Conservation (phyloP, 2,329 filamentous ascomycete genomes). For the Talaromyces funiculosus region DNA sequence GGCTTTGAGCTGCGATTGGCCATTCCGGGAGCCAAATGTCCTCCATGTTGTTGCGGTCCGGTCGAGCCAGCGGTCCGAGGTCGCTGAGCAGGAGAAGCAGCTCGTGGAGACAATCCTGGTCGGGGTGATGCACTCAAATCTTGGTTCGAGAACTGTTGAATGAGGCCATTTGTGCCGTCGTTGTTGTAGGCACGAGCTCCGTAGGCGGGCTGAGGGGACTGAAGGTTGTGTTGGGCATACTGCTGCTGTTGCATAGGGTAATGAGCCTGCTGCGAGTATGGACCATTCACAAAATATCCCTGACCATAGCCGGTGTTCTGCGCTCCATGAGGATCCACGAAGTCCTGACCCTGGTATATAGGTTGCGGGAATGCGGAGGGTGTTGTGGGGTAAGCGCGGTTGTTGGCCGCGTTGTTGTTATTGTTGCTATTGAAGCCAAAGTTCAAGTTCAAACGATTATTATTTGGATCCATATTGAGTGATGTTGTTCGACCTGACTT, state of each 20-base stretch:
- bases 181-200: constrained; percentile 52
- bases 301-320: constrained; percentile 38
- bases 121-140: constrained; percentile 73
- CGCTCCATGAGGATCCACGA: constrained; percentile 45
- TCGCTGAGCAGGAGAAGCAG: constrained; percentile 66
- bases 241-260: constrained; percentile 41
- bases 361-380: constrained; percentile 96
- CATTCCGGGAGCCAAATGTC: constrained; percentile 62
- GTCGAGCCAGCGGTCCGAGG: constrained; percentile 76
- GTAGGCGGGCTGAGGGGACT: constrained; percentile 48
- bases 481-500: constrained; percentile 14
- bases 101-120: constrained; percentile 62
- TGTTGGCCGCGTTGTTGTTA: constrained; percentile 49
- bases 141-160: constrained; percentile 95
- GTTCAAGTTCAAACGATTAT: constrained; percentile 51
- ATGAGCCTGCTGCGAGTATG: constrained; percentile 37
- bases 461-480: constrained; percentile 55
- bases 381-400: constrained; percentile 74
- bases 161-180: constrained; percentile 83
- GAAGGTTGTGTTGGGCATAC: constrained; percentile 50
- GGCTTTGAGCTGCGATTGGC: constrained; percentile 53
- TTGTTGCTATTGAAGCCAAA: constrained; percentile 44
- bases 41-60: constrained; percentile 51
- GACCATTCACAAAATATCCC: constrained; percentile 59
- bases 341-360: constrained; percentile 62